These are phyloP conservation scores for Tolypocladium album DNA, from an alignment of 2,329 filamentous ascomycete genomes.

Conservation along the genomic window DNA sequence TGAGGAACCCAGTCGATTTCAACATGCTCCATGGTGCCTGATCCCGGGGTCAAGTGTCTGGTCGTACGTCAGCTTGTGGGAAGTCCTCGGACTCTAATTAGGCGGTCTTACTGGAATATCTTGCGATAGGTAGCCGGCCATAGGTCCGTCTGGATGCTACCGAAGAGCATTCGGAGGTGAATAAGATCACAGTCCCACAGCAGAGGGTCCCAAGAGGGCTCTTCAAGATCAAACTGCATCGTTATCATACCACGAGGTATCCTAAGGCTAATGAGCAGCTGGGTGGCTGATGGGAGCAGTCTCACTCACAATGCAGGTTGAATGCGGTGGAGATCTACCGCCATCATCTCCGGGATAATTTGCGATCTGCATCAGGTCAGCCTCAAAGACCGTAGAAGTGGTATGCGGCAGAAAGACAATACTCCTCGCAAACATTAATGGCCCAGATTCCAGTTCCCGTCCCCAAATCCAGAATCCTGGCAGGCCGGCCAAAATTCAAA, in stretches of 20 bases:
- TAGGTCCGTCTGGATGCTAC: conserved; percentile 54
- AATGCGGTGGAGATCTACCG: conserved; percentile 28
- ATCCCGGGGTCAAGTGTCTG: conserved; percentile 66
- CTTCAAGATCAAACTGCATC: conserved; percentile 66
- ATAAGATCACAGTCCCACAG: conserved; percentile 63
- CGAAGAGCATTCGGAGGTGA: conserved; percentile 68
- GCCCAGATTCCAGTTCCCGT: conserved; percentile 90
- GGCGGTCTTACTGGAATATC: conserved; percentile 29
- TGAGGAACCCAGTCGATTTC: conserved; percentile 77
- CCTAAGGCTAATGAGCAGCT: conserved; percentile 29
- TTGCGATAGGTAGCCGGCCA: conserved; percentile 69
- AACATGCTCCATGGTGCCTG: conserved; percentile 73
- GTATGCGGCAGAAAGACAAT: conserved; percentile 18
- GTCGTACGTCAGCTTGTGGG: neutral
- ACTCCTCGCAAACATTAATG: conserved; percentile 69
- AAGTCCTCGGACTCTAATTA: neutral
- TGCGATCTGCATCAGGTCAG: conserved; percentile 9
- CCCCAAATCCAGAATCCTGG: conserved; percentile 55
- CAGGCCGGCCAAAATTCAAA: conserved; percentile 7
- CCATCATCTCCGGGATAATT: conserved; percentile 19
- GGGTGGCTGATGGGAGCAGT: too few species aligned
- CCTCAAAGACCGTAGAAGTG: neutral
- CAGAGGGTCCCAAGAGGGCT: conserved; percentile 45
- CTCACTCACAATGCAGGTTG: conserved; percentile 25
- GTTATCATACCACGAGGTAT: conserved; percentile 50